phyloP scores from a whole-genome alignment of 129 eudicot genomes.

The Flaveria trinervia region DNA sequence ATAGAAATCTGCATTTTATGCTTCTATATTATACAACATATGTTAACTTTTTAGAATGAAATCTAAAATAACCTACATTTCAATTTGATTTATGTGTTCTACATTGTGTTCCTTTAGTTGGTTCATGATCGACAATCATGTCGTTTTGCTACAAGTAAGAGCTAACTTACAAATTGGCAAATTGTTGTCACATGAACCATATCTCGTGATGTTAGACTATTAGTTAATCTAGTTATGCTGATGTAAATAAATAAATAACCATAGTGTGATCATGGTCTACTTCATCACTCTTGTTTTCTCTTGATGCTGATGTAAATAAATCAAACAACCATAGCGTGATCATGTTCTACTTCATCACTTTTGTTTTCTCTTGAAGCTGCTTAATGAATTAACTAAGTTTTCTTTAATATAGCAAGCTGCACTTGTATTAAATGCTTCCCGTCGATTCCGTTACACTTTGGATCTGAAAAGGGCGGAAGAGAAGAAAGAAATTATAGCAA shows the following conservation, averaged over 20 bases:
- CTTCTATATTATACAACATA: not conserved
- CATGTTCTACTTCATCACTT: not conserved
- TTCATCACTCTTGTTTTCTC: not conserved
- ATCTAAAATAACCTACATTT: not conserved
- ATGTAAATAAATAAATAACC: not conserved
- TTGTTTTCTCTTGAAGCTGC: constrained; percentile 10
- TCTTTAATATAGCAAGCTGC: constrained; percentile 80
- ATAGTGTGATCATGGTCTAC: not conserved
- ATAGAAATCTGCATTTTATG: not conserved
- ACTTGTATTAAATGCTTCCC: constrained; percentile 88
- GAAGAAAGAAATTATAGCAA: constrained; percentile 66
- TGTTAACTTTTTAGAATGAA: not conserved
- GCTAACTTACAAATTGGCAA: not conserved
- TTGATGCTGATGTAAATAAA: not conserved
- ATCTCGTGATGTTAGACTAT: not conserved
- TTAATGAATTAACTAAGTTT: constrained; percentile 8
- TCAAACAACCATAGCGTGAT: not conserved
- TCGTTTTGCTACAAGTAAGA: not conserved
- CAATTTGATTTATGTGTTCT: not conserved
- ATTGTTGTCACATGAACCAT: constrained; percentile 1
- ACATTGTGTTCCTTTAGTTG: constrained; percentile 3
- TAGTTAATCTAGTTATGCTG: constrained; percentile 1
- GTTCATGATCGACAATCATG: constrained; percentile 8
- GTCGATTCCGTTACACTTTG: constrained; percentile 93
- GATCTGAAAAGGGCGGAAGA: constrained; percentile 93